These are phyloP conservation scores for Psilocybe cyanescens DNA, from an alignment of 768 basidiomycete species.

Conservation along the genomic window DNA sequence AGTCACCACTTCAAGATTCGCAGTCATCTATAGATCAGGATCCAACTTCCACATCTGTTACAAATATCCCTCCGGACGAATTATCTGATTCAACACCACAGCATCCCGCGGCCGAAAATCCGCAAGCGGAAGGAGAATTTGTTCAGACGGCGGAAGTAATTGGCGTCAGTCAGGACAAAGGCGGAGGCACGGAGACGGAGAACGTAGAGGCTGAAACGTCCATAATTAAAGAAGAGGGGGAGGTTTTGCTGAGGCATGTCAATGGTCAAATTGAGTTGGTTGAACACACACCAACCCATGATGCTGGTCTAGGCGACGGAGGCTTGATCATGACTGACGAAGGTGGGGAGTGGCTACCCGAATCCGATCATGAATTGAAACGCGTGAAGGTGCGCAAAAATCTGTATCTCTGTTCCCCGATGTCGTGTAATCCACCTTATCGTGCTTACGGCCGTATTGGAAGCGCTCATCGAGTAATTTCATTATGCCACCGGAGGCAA, in stretches of 20 bases:
- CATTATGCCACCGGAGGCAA: slow-evolving; percentile 4
- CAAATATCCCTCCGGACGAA: slow-evolving; percentile 16
- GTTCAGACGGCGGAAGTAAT: slow-evolving; percentile 17
- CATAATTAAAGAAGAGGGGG: slow-evolving; percentile 39
- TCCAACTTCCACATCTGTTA: slow-evolving; percentile 10
- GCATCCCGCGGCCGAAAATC: background rate
- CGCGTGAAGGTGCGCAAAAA: slow-evolving; percentile 74
- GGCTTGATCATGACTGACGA: slow-evolving; percentile 53
- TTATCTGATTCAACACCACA: slow-evolving; percentile 12
- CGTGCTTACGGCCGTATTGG: slow-evolving; percentile 5
- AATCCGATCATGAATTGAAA: slow-evolving; percentile 76
- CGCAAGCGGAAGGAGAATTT: slow-evolving; percentile 16
- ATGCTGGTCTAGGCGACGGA: slow-evolving; percentile 37
- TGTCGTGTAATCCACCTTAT: background rate
- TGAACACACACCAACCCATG: slow-evolving; percentile 45
- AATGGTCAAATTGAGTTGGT: slow-evolving; percentile 49
- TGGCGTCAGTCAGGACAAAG: slow-evolving; percentile 19
- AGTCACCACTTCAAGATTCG: slow-evolving; percentile 23
- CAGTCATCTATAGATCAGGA: slow-evolving; percentile 21
- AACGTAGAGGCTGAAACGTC: slow-evolving; percentile 28
- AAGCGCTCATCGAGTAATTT: slow-evolving; percentile 6
- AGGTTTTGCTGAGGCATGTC: slow-evolving; percentile 35
- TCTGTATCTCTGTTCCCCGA: background rate
- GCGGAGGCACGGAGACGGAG: slow-evolving; percentile 16
- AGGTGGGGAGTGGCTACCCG: slow-evolving; percentile 61